phyloP scores from a whole-genome alignment of 2,329 filamentous ascomycete species.

The Plectosphaerella sp. region DNA sequence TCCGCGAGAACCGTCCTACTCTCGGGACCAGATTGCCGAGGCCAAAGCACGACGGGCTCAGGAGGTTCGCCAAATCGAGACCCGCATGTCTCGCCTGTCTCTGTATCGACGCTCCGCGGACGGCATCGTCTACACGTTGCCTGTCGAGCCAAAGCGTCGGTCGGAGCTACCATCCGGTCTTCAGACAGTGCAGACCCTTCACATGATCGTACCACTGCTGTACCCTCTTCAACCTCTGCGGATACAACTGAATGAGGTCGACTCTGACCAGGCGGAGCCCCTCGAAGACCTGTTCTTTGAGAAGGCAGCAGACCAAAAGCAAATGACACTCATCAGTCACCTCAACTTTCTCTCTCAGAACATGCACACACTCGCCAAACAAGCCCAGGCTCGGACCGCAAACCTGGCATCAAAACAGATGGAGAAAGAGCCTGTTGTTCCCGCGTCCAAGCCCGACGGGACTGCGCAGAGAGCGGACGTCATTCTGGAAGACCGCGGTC shows the following conservation, averaged over 20 bases:
- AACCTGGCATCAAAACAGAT: slow-evolving; percentile 12
- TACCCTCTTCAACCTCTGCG: slow-evolving; percentile 69
- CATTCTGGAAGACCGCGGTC: slow-evolving; percentile 46
- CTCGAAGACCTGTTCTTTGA: slow-evolving; percentile 63
- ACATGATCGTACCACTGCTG: slow-evolving; percentile 63
- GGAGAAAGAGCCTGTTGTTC: background rate
- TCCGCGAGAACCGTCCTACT: slow-evolving; percentile 42
- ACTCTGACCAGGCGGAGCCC: slow-evolving; percentile 53
- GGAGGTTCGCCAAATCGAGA: slow-evolving; percentile 69
- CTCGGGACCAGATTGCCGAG: slow-evolving; percentile 53
- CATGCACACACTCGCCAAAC: slow-evolving; percentile 61
- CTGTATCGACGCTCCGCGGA: slow-evolving; percentile 66
- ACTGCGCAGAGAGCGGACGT: too few relatives aligned
- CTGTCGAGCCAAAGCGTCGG: slow-evolving; percentile 61
- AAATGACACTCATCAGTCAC: slow-evolving; percentile 66
- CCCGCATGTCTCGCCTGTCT: slow-evolving; percentile 64
- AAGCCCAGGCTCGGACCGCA: slow-evolving; percentile 26
- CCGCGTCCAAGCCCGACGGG: slow-evolving; percentile 2
- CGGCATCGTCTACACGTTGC: slow-evolving; percentile 65
- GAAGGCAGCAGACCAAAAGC: slow-evolving; percentile 50
- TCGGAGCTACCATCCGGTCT: slow-evolving; percentile 57
- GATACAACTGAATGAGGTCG: slow-evolving; percentile 61
- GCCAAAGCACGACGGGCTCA: slow-evolving; percentile 60
- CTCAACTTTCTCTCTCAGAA: slow-evolving; percentile 72
- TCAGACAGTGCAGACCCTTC: slow-evolving; percentile 57